Percentiles rank a stretch among this genome's conserved stretches.
Conservation (phyloP, 2,329 filamentous ascomycete species). For the Colletotrichum sp. region DNA sequence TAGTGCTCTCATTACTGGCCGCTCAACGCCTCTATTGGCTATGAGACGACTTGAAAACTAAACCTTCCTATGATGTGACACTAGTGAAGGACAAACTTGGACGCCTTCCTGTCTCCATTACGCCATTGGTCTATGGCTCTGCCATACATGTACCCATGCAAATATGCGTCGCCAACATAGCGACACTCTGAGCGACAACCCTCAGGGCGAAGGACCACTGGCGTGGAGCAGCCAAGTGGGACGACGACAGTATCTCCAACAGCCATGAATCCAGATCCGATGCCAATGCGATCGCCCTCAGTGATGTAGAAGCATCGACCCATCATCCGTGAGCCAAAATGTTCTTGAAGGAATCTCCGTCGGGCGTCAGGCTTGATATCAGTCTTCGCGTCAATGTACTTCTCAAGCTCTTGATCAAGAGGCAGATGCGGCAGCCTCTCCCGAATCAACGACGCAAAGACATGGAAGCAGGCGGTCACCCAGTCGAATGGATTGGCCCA, state of each 20-base stretch:
- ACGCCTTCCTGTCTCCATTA: slow-evolving; percentile 51
- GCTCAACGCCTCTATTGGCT: no score
- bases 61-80: background rate
- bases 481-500: slow-evolving; percentile 22
- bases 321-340: slow-evolving; percentile 24
- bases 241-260: slow-evolving; percentile 34
- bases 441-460: slow-evolving; percentile 23
- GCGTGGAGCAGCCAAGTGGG: slow-evolving; percentile 38
- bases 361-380: background rate
- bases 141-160: slow-evolving; percentile 39
- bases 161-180: slow-evolving; percentile 37
- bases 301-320: slow-evolving; percentile 29
- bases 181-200: slow-evolving; percentile 28
- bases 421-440: slow-evolving; percentile 23
- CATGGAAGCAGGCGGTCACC: slow-evolving; percentile 24
- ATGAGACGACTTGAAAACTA: no score
- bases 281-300: slow-evolving; percentile 27
- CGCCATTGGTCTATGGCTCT: slow-evolving; percentile 29
- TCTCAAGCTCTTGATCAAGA: slow-evolving; percentile 18
- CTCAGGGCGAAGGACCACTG: slow-evolving; percentile 32
- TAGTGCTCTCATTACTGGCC: background rate
- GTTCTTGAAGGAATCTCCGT: slow-evolving; percentile 18
- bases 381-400: background rate
- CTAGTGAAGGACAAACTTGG: slow-evolving; percentile 12
- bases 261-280: slow-evolving; percentile 35